A percentile compares a stretch with the other conserved stretches of the same genome.
These are phyloP conservation scores for Ceraceosorus guamensis DNA, from an alignment of 1,284 basidiomycete genomes.

Conservation along the genomic window DNA sequence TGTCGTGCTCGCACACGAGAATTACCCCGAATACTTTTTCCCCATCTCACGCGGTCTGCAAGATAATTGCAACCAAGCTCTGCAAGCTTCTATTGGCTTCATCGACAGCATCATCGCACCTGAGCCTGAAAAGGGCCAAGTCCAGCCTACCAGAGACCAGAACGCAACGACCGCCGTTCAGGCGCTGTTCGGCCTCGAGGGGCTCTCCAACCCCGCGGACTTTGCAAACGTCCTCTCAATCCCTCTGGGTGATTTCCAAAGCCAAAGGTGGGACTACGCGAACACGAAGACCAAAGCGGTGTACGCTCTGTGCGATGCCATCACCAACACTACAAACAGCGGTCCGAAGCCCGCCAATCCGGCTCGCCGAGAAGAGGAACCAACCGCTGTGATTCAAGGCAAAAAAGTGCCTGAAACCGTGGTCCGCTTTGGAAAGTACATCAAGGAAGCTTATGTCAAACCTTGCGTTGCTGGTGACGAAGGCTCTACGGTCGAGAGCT, in stretches of 20 bases:
- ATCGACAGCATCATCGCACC: constrained; percentile 39
- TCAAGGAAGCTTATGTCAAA: too few relatives aligned
- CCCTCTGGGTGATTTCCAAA: constrained; percentile 38
- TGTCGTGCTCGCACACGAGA: constrained; percentile 39
- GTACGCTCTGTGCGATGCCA: too few relatives aligned
- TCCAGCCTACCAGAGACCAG: constrained; percentile 23
- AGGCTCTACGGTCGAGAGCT: constrained; percentile 46
- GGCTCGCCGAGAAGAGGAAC: too few relatives aligned
- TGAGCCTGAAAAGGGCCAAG: constrained; percentile 24
- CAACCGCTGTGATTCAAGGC: too few relatives aligned
- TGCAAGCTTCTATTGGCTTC: constrained; percentile 54
- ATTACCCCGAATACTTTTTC: constrained; percentile 64
- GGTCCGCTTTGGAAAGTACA: too few relatives aligned
- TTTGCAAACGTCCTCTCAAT: constrained; percentile 33
- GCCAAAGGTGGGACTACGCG: constrained; percentile 34
- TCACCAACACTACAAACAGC: too few relatives aligned
- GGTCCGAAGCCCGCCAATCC: too few relatives aligned
- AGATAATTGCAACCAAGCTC: constrained; percentile 61
- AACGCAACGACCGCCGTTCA: constrained; percentile 18
- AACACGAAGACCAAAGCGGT: constrained; percentile 16
- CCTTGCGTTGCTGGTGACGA: too few relatives aligned
- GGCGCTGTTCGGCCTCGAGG: constrained; percentile 26
- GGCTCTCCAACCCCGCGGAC: constrained; percentile 25
- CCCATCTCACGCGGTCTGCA: constrained; percentile 71
- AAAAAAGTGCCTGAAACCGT: too few relatives aligned